Conservation (phyloP, 169 alveolate species). For the Plasmodium adleri region DNA sequence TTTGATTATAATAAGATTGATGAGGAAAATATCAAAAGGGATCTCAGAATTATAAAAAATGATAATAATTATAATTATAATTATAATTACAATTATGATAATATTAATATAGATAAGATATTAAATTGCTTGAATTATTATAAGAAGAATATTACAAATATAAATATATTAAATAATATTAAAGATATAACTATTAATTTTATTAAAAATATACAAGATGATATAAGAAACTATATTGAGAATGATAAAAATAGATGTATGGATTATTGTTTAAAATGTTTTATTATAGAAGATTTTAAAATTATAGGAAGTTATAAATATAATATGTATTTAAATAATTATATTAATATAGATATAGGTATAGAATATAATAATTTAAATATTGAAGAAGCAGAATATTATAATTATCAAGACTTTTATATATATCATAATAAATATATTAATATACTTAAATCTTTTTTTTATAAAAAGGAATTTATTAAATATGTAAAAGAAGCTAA, state of each 20-base stretch:
- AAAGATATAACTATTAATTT: conserved; percentile 29
- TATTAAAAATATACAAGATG: conserved; percentile 18
- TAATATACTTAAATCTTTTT: conserved; percentile 6
- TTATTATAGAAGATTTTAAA: conserved; percentile 17
- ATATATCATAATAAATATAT: conserved; percentile 31
- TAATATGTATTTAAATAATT: conserved; percentile 21
- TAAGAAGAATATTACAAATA: conserved; percentile 36
- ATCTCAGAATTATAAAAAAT: neutral
- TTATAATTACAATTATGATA: neutral
- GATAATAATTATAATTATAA: neutral
- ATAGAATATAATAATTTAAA: conserved; percentile 31
- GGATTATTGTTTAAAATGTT: conserved; percentile 7
- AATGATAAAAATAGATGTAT: conserved; percentile 1
- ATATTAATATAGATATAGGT: conserved; percentile 26
- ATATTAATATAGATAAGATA: neutral
- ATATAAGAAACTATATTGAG: neutral
- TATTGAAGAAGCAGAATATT: conserved; percentile 6
- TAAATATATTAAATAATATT: conserved; percentile 7
- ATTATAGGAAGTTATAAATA: conserved; percentile 41
- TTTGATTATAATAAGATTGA: conserved; percentile 4
- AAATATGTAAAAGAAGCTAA: neutral
- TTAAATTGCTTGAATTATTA: conserved; percentile 13
- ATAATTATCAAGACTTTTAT: conserved; percentile 26
- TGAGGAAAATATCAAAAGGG: neutral
- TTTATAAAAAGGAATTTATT: conserved; percentile 20